Base-by-base conservation (phyloP, 2,329 filamentous ascomycete genomes). In the Neospermospora avenae region DNA sequence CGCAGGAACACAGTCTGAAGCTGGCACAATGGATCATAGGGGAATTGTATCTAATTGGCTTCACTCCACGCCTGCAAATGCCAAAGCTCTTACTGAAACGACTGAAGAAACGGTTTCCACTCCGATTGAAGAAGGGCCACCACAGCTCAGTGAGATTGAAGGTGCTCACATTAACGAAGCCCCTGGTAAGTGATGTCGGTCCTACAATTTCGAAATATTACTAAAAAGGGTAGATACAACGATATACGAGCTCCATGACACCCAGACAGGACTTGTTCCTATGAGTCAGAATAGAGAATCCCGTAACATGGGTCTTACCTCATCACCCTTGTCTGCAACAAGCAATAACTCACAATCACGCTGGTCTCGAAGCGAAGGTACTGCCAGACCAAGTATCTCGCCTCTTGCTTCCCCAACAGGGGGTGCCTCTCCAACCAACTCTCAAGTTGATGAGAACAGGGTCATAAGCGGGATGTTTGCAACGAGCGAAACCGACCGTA, bases 121-220 rank as follows among this genome's bases (percentile, higher is more conserved):
- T 16, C 57, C 60, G 48, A 58, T 62, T 1, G 63, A 69, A 25
- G 62, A 67, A 11, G 52, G 65, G n/a, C 58, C 24, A 51, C 65
- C 56, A 18, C 68, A 72, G 11, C 16, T 59, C 16, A 42, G 52
- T 1, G 72, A 74, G 57, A 66, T 68, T 18, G 68, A 48, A 4
- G 69, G 67, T 16, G 59, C 39, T 7, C 64, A 69, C 25, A 65
- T 75, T 4, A 66, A 72, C 57, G 73, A 75, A 57, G 66, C 74
- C 68, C 18, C 20, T 16, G 46, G 46, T 49, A 49, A 11, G 46
- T 49, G 1, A 20, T 11, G 7, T n/a, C 11, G 16, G 31, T 1
- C n/a, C 14, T 20, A 16, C n/a, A 1, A 1, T 10, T 14, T 4
- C 45, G 7, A 65, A n/a, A 2, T 5, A 13, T 7, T 28, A 58